Conservation (phyloP, 2,329 filamentous ascomycete species). For the Fusarium tupiense region DNA sequence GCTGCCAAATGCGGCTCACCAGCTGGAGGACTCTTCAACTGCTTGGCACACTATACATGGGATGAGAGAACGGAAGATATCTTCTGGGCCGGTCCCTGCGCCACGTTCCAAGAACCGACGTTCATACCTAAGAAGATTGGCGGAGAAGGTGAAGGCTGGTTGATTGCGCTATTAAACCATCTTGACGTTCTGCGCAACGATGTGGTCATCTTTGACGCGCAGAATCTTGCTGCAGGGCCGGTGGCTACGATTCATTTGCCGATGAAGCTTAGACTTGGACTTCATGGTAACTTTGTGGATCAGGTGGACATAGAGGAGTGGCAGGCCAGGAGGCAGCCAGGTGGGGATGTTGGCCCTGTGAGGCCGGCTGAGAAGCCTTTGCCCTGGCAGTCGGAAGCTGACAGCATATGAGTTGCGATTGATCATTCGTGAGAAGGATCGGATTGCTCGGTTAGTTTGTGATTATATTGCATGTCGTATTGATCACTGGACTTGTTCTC, state of each 20-base stretch:
- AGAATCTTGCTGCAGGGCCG: background rate
- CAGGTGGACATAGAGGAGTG: slow-evolving; percentile 16
- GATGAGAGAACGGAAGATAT: background rate
- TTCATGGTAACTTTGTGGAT: slow-evolving; percentile 21
- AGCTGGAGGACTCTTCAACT: slow-evolving; percentile 8
- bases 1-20: background rate
- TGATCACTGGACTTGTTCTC: background rate
- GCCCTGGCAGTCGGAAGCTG: background rate
- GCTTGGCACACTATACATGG: slow-evolving; percentile 12
- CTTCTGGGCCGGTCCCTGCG: background rate
- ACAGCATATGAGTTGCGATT: background rate
- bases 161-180: slow-evolving; percentile 10
- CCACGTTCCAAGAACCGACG: slow-evolving; percentile 3
- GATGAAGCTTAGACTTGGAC: slow-evolving; percentile 4
- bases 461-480: background rate
- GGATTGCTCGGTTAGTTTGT: accelerated
- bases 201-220: slow-evolving; percentile 1
- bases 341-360: background rate
- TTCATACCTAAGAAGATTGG: slow-evolving; percentile 1
- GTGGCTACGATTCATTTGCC: slow-evolving; percentile 3
- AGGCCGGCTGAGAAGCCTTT: background rate
- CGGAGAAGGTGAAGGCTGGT: background rate
- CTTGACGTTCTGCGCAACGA: slow-evolving; percentile 12
- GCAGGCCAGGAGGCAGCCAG: background rate
- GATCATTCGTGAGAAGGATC: background rate